Conservation (phyloP, 2,329 filamentous ascomycete genomes). For the Bipolaris bicolor region DNA sequence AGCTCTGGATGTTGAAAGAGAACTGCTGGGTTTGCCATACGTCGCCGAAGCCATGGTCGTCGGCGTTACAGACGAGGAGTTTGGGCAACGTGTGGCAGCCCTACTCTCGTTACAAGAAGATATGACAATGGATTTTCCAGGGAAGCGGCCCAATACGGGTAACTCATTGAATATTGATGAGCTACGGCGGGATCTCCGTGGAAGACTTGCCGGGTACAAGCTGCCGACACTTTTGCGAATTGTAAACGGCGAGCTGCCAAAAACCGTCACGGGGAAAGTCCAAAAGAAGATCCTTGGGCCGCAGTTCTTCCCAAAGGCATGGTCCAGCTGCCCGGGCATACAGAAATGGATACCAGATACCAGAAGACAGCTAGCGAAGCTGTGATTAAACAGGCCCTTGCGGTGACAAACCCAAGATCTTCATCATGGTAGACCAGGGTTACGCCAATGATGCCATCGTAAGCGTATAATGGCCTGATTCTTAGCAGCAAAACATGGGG, state of each 20-base stretch:
- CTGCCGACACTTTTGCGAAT: constrained; percentile 57
- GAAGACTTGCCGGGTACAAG: constrained; percentile 56
- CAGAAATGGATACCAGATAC: constrained; percentile 35
- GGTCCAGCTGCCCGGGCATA: constrained; percentile 31
- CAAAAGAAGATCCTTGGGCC: constrained; percentile 56
- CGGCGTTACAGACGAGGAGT: constrained; percentile 61
- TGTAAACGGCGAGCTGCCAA: constrained; percentile 55
- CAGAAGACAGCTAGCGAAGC: constrained; percentile 27
- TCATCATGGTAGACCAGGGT: not conserved
- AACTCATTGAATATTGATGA: constrained; percentile 48
- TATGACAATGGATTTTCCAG: constrained; percentile 29
- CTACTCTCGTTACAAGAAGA: constrained; percentile 53
- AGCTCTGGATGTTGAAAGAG: constrained; percentile 61
- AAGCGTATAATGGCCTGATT: not conserved
- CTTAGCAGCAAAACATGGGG: not conserved
- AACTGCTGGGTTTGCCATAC: constrained; percentile 57
- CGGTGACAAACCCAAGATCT: not conserved
- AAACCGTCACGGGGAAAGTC: constrained; percentile 58
- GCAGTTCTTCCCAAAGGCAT: constrained; percentile 45
- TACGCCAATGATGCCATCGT: not conserved
- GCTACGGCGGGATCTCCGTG: constrained; percentile 53
- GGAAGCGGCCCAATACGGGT: constrained; percentile 22
- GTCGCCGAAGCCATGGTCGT: constrained; percentile 61
- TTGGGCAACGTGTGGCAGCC: constrained; percentile 62
- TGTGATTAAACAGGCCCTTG: constrained; percentile 12